Base-by-base conservation (phyloP, 1,139 yeast species). In the Cylindricascospora bacillispora region DNA sequence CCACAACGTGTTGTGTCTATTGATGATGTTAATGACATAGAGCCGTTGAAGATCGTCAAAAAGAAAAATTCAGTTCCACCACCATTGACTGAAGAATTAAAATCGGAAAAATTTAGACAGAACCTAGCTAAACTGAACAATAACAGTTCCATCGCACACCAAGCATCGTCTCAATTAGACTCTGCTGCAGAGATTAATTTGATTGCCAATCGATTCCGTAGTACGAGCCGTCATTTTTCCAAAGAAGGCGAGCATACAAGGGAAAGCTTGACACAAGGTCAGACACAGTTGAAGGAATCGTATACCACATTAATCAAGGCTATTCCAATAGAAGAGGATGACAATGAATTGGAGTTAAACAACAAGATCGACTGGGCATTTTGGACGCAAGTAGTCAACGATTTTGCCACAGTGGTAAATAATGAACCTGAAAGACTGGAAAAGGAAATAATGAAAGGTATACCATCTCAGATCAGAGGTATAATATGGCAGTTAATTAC, bases 401-500 rank as follows among this genome's bases (percentile, higher is more conserved):
- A 80, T 49, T 85, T 82, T 48, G 64, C 73, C 18, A 49, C 58
- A 1, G 75, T 79, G n/a, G 83, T 83, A 2, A 61, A 66, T 29
- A 59, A 66, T 21, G 71, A 73, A 20, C 75, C 86, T 1, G 66
- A 66, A 10, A 66, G 65, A 39, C 61, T 85, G 37, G 69, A 76
- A 28, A 52, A 58, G 24, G 71, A 77, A 25, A 70, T 89, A 20
- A 67, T 76, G 19, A 59, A 61, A 9, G 97, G 97, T 27, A 74
- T 89, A 28, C 97, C 98, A 9, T 61, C 67, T 32, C 93, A 80
- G 40, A 65, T 89, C 29, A 64, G 97, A 39, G 94, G 95, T 1
- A 73, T 85, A 37, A 68, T 86, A 15, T 89, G 98, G 98, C 95
- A 86, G 55, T 60, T 82, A 31, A 78, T 85, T 32, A 67, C 94